Base-by-base conservation (phyloP, 1,139 yeast species). In the Saccharomyces hybrid region DNA sequence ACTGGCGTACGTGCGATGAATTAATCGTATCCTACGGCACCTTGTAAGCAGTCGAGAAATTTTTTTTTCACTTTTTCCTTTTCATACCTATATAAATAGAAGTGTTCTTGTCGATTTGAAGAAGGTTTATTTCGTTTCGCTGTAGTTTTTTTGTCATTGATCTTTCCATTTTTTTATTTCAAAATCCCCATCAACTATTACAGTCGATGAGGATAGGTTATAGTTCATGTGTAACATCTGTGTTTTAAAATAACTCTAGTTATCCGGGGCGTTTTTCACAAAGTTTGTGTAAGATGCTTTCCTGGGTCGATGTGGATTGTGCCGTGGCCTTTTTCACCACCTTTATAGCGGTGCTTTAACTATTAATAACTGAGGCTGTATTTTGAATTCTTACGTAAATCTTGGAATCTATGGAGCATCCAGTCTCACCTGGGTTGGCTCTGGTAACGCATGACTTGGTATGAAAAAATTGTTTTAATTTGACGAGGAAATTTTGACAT, bases 191-290 rank as follows among this genome's bases (percentile, higher is more conserved):
- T 59, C 61, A 55, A 59, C 62, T 53, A 56, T 57, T 49, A 55
- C 58, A 56, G 60, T 59, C 60, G 61, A 59, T 57, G 61, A 59
- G 56, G 58, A 53, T 13, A 58, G 59, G 62, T 49, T 60, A 48
- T 46, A 51, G 54, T 50, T 58, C 50, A 41, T 50, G 51, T 49
- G 52, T 38, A 50, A 47, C 48, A 50, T 50, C 52, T 42, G 48
- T 50, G 30, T 50, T 44, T 42, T 16, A 30, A 31, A 46, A 50
- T 32, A 25, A 34, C 26, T 44, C 50, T 50, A 49, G 47, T 55
- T 46, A 48, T 27, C 51, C 53, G n/a, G 23, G 26, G 1, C 26
- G 23, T 32, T 42, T 44, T 25, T 41, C 34, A 23, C 34, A 51
- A n/a, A 6, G 51, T 44, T 48, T 48, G 49, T 14, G 30, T 14